Base-by-base conservation (phyloP, 106 monocot genomes). In the Gastrodia elata region DNA sequence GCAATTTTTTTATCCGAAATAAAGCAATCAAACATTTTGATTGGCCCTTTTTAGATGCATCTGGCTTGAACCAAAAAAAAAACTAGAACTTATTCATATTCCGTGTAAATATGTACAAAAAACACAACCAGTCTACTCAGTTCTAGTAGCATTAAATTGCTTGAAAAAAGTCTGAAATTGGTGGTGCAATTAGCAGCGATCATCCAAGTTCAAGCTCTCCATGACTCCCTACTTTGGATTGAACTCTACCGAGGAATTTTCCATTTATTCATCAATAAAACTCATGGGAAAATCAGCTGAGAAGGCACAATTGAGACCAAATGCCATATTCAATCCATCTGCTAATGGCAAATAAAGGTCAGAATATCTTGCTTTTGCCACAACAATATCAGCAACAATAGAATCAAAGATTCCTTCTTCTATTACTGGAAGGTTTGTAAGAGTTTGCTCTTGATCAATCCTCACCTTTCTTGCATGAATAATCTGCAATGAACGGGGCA, bases 381-480 rank as follows among this genome's bases (percentile, higher is more conserved):
- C 81, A 41, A 75, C 75, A 9, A 89, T 77, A 10, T 89, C 89
- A 0, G 89, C 76, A 73, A 82, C 77, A 26, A 89, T 86, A 41
- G 80, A 81, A 69, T 89, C 83, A 18, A 89, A 86, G 22, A 89
- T 83, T 28, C 73, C 86, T 42, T 89, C 89, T 61, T 87, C 80
- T 9, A 38, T 49, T 20, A 38, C 32, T 18, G 79, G 41, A 8
- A 35, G 13, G 5, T 30, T 2, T 1, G 65, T 40, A 18, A 35
- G 11, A 0, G 30, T 25, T 22, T 41, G 64, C 33, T 75, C 78
- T 25, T 73, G 37, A 1, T n/a, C n/a, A n/a, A 8, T 20, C 13
- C 4, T 46, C 15, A 39, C 58, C 71, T 79, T 82, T 74, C 78
- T 86, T 3, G 83, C 79, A 39, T 74, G 68, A 68, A 89, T 86